A percentile compares a stretch with the other conserved stretches of the same genome.
Evolutionary conservation across 2,329 filamentous ascomycete genomes (phyloP).

Genomic region (Cadophora malorum): DNA sequence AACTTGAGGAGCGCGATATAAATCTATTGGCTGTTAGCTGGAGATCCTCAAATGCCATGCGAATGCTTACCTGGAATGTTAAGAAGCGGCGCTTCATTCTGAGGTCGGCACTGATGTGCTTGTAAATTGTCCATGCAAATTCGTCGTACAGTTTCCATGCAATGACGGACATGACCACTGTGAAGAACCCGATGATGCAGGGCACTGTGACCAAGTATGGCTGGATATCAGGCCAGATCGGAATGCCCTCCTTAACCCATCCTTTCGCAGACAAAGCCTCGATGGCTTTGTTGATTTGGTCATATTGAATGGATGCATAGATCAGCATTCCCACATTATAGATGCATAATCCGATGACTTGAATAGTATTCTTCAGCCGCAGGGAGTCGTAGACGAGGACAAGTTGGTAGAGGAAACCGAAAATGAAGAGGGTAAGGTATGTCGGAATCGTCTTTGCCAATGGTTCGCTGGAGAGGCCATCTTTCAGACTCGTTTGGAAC

Average conservation of each 20-base stretch:
- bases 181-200: constrained; percentile 78
- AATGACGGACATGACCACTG: constrained; percentile 74
- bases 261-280: constrained; percentile 57
- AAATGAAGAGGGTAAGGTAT: constrained; percentile 95
- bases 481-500: constrained; percentile 71
- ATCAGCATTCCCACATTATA: constrained; percentile 92
- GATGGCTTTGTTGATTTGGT: constrained; percentile 84
- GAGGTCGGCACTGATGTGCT: constrained; percentile 97
- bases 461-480: constrained; percentile 57
- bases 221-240: constrained; percentile 73
- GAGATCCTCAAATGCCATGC: background rate
- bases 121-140: constrained; percentile 99
- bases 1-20: constrained; percentile 98
- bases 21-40: constrained; percentile 65
- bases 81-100: constrained; percentile 96
- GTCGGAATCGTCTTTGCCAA: constrained; percentile 82
- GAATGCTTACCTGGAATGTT: constrained; percentile 80
- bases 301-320: constrained; percentile 91
- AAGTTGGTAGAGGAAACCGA: constrained; percentile 92
- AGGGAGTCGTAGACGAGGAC: constrained; percentile 92
- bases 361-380: constrained; percentile 96
- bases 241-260: constrained; percentile 39
- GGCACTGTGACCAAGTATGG: constrained; percentile 87
- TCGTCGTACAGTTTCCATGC: constrained; percentile 98
- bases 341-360: constrained; percentile 92